Evolutionary conservation across 2,329 filamentous ascomycete species (phyloP).

Genomic region (Aschersonia sp.): DNA sequence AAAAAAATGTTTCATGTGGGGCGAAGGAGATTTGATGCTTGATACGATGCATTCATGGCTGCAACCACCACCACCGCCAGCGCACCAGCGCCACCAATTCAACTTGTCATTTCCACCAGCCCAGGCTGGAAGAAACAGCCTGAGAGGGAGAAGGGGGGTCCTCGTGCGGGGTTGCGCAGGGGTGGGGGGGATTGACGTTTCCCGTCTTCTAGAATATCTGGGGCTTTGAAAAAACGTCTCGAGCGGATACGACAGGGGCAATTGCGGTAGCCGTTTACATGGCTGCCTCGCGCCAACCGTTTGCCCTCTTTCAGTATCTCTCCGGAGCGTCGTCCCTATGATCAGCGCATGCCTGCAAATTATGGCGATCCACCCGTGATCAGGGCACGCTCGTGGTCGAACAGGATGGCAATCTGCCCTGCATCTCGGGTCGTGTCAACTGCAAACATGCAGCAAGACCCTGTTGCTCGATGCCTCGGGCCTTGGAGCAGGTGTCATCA

Average conservation of each 20-base stretch:
- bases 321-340: not conserved
- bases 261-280: not conserved
- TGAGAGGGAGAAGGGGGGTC: not conserved
- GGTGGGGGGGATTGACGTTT: not conserved
- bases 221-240: not conserved
- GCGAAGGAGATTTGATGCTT: not conserved
- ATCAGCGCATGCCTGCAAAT: not conserved
- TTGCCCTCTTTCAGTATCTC: not conserved
- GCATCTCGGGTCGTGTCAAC: not conserved
- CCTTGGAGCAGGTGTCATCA: not conserved
- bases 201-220: not conserved
- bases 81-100: not conserved
- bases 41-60: not conserved
- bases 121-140: not conserved
- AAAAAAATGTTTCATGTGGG: not conserved
- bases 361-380: not conserved
- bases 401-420: not conserved
- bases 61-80: not conserved
- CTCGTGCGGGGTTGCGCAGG: not conserved
- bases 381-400: not conserved
- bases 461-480: not conserved
- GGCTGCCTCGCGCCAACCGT: not conserved
- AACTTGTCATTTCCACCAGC: not conserved
- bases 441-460: not conserved
- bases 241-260: not conserved